Base-by-base conservation (phyloP, 2,329 filamentous ascomycete species). In the Fusarium compactum region DNA sequence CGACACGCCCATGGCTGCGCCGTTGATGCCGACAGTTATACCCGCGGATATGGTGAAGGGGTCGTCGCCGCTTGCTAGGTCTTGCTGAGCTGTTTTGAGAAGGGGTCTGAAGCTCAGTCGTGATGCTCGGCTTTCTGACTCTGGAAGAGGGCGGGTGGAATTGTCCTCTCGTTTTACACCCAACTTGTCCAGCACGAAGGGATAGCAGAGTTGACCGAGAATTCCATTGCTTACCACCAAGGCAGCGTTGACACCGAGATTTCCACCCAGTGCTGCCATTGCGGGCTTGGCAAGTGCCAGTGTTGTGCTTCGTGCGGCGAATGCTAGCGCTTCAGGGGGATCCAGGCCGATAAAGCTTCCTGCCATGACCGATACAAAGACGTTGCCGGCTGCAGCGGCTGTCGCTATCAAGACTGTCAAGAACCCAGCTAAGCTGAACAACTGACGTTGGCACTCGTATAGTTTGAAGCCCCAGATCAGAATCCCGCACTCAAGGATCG, bases 1-100 rank as follows among this genome's bases (percentile, higher is more conserved):
- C 1, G 87, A 82, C 1, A 87, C 87, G 4, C 87, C 87, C 86
- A 89, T 88, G 6, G 87, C 87, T 0, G 86, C 86, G 2, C 86
- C 86, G 67, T 89, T 89, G 78, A 89, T 84, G 5, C 87, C 87
- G 51, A 88, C 81, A 0, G 85, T 81, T 38, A 86, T 81, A 38
- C 87, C 87, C 0, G 83, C 79, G 1, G 85, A 86, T 4, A 88
- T 81, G 0, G 80, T 83, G 3, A 75, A 60, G 1, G 82, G 55
- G 15, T 67, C 76, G 56, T 81, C 79, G 20, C 78, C 77, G 27
- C 57, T 67, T 14, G 61, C 45, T 22, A 72, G 34, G n/a, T 61
- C 53, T 27, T 47, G 58, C 14, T 59, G 65, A n/a, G 62, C 62
- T 52, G 58, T 50, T 18, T 55, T 68, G 3, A 71, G 20, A 14